Evolutionary conservation across 495 filamentous ascomycete species (phyloP).

Genomic region (Penicillium angulare): DNA sequence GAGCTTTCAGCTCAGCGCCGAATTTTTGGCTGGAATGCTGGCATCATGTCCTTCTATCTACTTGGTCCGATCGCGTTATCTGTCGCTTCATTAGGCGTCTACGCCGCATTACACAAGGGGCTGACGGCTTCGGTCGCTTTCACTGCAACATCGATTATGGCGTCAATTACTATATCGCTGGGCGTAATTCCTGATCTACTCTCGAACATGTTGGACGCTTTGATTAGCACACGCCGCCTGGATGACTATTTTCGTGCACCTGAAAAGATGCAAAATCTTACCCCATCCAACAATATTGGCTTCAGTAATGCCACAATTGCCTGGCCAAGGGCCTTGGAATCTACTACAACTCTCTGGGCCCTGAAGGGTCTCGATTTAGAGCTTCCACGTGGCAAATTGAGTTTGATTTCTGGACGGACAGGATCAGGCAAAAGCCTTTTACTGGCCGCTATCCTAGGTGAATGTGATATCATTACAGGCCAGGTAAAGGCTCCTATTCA

Average conservation of each 20-base stretch:
- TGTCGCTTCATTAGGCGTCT: neutral
- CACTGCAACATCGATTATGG: conserved; percentile 27
- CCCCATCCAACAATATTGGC: conserved; percentile 48
- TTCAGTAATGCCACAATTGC: conserved; percentile 61
- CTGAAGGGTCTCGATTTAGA: conserved; percentile 28
- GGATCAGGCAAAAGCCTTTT: conserved; percentile 68
- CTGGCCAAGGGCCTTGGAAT: conserved; percentile 59
- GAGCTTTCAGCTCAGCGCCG: neutral
- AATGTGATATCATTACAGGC: conserved; percentile 47
- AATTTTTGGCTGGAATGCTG: neutral
- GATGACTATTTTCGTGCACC: neutral
- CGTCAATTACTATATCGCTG: conserved; percentile 13
- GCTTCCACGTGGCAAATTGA: conserved; percentile 59
- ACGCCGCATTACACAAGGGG: neutral
- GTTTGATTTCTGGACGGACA: conserved; percentile 64
- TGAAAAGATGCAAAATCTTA: conserved; percentile 12
- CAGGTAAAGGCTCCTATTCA: conserved; percentile 44
- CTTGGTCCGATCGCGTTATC: neutral
- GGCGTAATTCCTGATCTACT: conserved; percentile 20
- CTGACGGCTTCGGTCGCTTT: conserved; percentile 5
- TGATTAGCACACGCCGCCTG: conserved; percentile 16
- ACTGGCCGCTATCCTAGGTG: conserved; percentile 58
- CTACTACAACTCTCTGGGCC: neutral
- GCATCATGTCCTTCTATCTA: neutral
- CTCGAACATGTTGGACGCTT: neutral